Evolutionary conservation across 495 filamentous ascomycete species (phyloP), one percentile per base, ranked within the genome.

Genomic region (Glonium stellatum): DNA sequence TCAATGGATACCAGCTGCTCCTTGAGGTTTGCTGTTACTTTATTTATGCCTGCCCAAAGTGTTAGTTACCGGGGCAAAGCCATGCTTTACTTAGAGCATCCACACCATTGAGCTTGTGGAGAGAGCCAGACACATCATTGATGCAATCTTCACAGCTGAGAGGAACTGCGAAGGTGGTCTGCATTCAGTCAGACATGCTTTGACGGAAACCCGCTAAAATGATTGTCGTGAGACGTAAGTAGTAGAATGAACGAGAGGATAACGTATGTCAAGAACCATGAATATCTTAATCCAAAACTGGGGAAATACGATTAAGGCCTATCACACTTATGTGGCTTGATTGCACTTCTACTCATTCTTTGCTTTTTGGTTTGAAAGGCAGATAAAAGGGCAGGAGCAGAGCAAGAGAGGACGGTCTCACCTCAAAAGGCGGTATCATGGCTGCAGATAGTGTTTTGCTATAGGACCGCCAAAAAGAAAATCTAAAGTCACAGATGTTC

Each of bases 141-240:
- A 93, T 83, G 74, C 93, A 98, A 67, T 77, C 72, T 44, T 95
- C 86, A 73, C 93, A 97, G 72, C 82, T 87, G 80, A 98, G 87
- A 23, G 89, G 92, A 71, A 97, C 93, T 60, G 92, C 89, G 69
- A 98, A 97, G 60, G 91, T 86, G 42, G 91, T 95, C 88, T 97
- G 25, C 25, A 15, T 23, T 31, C 19, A 13, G 48, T 51, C 48
- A 51, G 48, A 51, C 39, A 44, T 18, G 18, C 18, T 18, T 44
- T 44, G 39, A 44, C 13, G 39, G 13, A 1, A 44, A 11, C 12
- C 12, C 12, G 39, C 39, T 44, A 44, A 31, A 31, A 31, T 31
- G 27, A 31, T 31, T 31, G 27, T 31, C 27, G 6, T 31, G 27
- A 31, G 27, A 31, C 27, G 27, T 31, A 31, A 6, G 27, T 31